These are phyloP conservation scores for Venturia asperata DNA, from an alignment of 2,329 filamentous ascomycete species.

Conservation along the genomic window DNA sequence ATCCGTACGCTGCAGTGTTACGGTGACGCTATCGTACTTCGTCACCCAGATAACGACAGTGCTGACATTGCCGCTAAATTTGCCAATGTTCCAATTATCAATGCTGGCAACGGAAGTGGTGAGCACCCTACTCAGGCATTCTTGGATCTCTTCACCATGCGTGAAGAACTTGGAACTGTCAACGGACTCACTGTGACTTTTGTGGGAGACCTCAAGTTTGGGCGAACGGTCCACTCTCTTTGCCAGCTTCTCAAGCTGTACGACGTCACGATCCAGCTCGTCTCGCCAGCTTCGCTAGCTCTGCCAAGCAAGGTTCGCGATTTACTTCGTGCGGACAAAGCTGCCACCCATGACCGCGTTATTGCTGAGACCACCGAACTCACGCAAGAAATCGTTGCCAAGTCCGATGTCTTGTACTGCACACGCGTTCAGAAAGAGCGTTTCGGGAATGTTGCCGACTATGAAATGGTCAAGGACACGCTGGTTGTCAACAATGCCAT, in stretches of 20 bases:
- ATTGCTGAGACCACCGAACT: conserved; percentile 67
- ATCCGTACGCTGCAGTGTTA: conserved; percentile 92
- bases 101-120: conserved; percentile 89
- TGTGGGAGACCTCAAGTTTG: conserved; percentile 85
- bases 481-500: conserved; percentile 88
- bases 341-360: conserved; percentile 46
- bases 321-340: conserved; percentile 46
- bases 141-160: conserved; percentile 95
- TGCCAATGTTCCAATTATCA: conserved; percentile 87
- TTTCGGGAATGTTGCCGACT: conserved; percentile 72
- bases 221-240: conserved; percentile 89
- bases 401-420: conserved; percentile 91
- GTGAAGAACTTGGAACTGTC: conserved; percentile 92
- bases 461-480: conserved; percentile 79
- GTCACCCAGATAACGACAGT: conserved; percentile 77
- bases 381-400: conserved; percentile 77
- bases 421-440: conserved; percentile 95
- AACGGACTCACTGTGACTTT: conserved; percentile 96
- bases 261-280: conserved; percentile 87
- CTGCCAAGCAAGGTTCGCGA: conserved; percentile 70
- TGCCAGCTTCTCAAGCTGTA: conserved; percentile 93
- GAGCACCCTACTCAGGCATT: conserved; percentile 98
- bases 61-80: conserved; percentile 79
- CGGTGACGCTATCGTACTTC: conserved; percentile 89
- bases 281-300: conserved; percentile 70